These are phyloP conservation scores for Populus davidiana DNA, from an alignment of 345 rosid genomes.

Conservation along the genomic window DNA sequence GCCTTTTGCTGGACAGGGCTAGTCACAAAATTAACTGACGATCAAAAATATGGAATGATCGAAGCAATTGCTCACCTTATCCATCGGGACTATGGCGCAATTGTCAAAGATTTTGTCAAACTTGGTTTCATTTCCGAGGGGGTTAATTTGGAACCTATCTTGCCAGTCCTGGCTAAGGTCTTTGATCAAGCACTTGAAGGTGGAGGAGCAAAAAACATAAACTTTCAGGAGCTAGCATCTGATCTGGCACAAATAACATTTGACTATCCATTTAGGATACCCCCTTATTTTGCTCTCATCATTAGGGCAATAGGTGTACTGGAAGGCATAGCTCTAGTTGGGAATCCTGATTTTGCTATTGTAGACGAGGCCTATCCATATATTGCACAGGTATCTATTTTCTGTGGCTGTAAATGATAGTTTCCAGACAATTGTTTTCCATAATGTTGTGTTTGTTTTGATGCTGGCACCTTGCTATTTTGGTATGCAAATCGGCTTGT, in stretches of 20 bases:
- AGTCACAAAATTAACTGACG: constrained; percentile 88
- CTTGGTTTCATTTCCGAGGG: constrained; percentile 94
- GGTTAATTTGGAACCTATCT: constrained; percentile 87
- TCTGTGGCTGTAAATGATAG: not conserved
- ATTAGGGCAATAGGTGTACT: constrained; percentile 95
- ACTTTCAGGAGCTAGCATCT: constrained; percentile 92
- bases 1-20: constrained; percentile 53
- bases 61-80: constrained; percentile 98
- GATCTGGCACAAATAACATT: constrained; percentile 97
- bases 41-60: constrained; percentile 97
- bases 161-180: constrained; percentile 93
- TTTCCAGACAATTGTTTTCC: not conserved
- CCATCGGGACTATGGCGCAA: constrained; percentile 83
- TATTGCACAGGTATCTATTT: constrained; percentile 74
- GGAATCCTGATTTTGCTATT: constrained; percentile 88
- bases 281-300: constrained; percentile 93
- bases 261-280: constrained; percentile 96
- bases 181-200: constrained; percentile 99
- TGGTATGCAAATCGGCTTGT: not conserved
- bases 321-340: constrained; percentile 95
- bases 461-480: not conserved
- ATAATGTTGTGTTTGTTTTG: not conserved
- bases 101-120: constrained; percentile 90
- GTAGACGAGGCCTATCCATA: constrained; percentile 98
- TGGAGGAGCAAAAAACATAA: constrained; percentile 88